Evolutionary conservation across 805 yeast species (phyloP).

Genomic region (Wickerhamomyces rabaulensis): DNA sequence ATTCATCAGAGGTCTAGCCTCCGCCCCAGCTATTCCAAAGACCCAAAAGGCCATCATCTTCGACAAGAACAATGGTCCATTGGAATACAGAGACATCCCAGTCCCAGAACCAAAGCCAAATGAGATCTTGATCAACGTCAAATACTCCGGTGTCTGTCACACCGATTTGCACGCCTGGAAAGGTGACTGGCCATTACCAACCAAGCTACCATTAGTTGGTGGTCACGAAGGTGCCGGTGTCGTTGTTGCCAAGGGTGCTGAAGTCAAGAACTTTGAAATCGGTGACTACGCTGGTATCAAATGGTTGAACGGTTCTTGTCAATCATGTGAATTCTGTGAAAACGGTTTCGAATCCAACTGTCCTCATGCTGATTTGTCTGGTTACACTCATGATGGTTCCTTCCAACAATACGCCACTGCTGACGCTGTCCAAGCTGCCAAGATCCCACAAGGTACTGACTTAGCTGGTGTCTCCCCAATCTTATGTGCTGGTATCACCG

Average conservation of each 20-base stretch:
- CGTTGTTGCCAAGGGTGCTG: constrained; percentile 53
- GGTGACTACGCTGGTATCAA: constrained; percentile 62
- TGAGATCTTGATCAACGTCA: constrained; percentile 51
- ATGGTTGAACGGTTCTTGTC: constrained; percentile 62
- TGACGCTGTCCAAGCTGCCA: constrained; percentile 81
- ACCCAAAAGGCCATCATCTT: constrained; percentile 50
- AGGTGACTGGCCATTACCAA: constrained; percentile 59
- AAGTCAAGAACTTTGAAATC: constrained; percentile 48
- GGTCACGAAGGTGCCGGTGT: constrained; percentile 70
- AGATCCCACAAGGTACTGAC: constrained; percentile 66
- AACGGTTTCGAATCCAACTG: constrained; percentile 49
- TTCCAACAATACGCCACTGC: constrained; percentile 90
- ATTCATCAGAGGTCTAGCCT: constrained; percentile 16
- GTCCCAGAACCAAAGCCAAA: constrained; percentile 55
- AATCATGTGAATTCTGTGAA: constrained; percentile 55
- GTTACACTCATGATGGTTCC: constrained; percentile 85
- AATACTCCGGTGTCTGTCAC: constrained; percentile 64
- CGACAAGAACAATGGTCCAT: constrained; percentile 43
- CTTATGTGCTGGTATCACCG: constrained; percentile 88
- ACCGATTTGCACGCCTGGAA: constrained; percentile 66
- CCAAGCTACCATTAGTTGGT: constrained; percentile 56
- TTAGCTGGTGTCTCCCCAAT: constrained; percentile 74
- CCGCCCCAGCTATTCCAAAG: constrained; percentile 31
- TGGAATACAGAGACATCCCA: constrained; percentile 46
- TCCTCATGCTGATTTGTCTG: constrained; percentile 69